These are phyloP conservation scores for Eimeria falciformis DNA, from an alignment of 169 alveolate genomes.

Conservation along the genomic window DNA sequence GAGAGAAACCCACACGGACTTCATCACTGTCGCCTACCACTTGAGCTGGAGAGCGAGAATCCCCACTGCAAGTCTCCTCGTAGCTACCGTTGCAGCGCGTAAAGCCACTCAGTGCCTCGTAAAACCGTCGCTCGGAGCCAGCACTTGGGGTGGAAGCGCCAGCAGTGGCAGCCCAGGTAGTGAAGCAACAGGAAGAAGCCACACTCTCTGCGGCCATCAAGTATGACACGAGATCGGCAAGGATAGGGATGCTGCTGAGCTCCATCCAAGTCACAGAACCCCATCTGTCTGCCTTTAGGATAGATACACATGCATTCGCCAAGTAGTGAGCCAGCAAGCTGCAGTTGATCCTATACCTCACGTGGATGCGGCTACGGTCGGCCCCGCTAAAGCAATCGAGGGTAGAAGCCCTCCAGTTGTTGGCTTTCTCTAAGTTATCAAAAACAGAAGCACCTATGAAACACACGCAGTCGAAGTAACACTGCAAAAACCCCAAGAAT, in stretches of 20 bases:
- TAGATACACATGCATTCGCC: slow-evolving; percentile 58
- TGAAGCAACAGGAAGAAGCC: slow-evolving; percentile 28
- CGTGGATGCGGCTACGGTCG: slow-evolving; percentile 34
- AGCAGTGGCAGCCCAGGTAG: too few species aligned
- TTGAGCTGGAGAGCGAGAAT: background rate
- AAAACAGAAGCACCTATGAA: slow-evolving; percentile 60
- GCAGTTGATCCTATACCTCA: slow-evolving; percentile 60
- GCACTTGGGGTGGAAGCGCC: too few species aligned
- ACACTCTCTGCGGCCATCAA: slow-evolving; percentile 51
- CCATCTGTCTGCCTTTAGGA: slow-evolving; percentile 57
- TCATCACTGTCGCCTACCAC: slow-evolving; percentile 15
- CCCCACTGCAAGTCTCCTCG: slow-evolving; percentile 22
- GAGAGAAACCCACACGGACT: background rate
- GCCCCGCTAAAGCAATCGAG: slow-evolving; percentile 72
- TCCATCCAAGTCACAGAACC: slow-evolving; percentile 45
- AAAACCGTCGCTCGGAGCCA: too few species aligned
- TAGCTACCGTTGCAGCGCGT: too few species aligned
- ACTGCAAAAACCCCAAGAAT: slow-evolving; percentile 62
- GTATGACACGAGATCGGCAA: slow-evolving; percentile 13
- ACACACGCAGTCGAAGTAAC: slow-evolving; percentile 44
- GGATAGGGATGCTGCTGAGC: slow-evolving; percentile 26
- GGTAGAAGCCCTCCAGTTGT: slow-evolving; percentile 64
- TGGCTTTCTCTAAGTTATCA: slow-evolving; percentile 47
- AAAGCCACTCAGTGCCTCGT: too few species aligned
- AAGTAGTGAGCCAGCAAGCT: slow-evolving; percentile 65